Conservation (phyloP, 805 yeast genomes). For the Saturnispora sekii region DNA sequence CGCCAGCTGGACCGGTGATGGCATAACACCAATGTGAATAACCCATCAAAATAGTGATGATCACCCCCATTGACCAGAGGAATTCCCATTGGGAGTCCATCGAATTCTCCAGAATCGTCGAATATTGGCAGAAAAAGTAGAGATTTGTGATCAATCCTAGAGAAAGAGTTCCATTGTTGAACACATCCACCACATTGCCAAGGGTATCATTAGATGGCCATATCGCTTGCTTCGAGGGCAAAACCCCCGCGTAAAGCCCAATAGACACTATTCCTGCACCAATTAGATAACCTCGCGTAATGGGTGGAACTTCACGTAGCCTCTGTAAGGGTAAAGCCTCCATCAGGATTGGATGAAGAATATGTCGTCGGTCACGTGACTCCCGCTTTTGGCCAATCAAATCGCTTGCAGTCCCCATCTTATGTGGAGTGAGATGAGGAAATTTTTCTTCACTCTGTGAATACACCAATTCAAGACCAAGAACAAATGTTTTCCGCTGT, state of each 20-base stretch:
- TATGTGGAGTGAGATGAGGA: neutral
- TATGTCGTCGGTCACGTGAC: too few relatives aligned
- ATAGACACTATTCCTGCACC: constrained; percentile 27
- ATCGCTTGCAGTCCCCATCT: neutral
- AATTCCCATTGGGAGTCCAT: constrained; percentile 27
- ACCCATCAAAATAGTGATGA: constrained; percentile 23
- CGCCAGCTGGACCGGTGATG: constrained; percentile 30
- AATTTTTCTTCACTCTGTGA: neutral
- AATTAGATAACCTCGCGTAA: constrained; percentile 31
- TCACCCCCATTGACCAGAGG: constrained; percentile 29
- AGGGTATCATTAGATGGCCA: constrained; percentile 1
- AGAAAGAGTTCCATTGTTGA: constrained; percentile 33
- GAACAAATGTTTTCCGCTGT: constrained; percentile 24
- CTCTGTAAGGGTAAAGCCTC: constrained; percentile 31
- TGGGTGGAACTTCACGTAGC: constrained; percentile 36
- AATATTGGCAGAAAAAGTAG: constrained; percentile 30
- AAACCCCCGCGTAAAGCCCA: constrained; percentile 25
- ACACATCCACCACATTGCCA: constrained; percentile 29
- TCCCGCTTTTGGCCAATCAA: neutral
- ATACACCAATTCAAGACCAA: neutral
- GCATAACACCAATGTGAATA: constrained; percentile 21
- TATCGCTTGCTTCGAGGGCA: neutral
- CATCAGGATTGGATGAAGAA: constrained; percentile 14
- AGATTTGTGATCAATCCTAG: constrained; percentile 27
- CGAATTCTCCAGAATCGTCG: constrained; percentile 31